These are phyloP conservation scores for Lachnellula arida DNA, from an alignment of 2,329 filamentous ascomycete species.

Conservation along the genomic window DNA sequence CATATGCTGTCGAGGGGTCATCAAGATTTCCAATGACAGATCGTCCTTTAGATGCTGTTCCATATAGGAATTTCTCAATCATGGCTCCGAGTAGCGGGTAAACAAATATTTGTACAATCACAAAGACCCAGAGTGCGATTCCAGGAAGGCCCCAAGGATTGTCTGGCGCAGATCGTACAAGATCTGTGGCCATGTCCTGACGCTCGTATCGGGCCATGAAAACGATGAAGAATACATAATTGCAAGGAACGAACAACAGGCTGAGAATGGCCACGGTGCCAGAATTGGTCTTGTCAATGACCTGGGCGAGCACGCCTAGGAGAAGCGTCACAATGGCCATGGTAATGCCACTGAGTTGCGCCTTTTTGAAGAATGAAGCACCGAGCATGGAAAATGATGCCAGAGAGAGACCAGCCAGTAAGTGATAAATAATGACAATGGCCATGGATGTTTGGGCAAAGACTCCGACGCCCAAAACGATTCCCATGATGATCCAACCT, in stretches of 20 bases:
- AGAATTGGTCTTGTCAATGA: conserved; percentile 55
- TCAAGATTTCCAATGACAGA: conserved; percentile 40
- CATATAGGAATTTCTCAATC: conserved; percentile 70
- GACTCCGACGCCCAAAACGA: conserved; percentile 60
- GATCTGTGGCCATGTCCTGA: conserved; percentile 52
- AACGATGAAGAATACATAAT: conserved; percentile 76
- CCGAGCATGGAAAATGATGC: conserved; percentile 78
- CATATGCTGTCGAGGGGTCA: background rate
- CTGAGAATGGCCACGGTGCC: conserved; percentile 64
- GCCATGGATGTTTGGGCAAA: conserved; percentile 58
- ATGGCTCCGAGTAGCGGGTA: conserved; percentile 73
- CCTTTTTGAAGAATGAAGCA: conserved; percentile 78
- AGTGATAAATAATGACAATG: conserved; percentile 68
- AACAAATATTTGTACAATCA: conserved; percentile 69
- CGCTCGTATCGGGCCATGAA: conserved; percentile 74
- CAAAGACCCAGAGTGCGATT: conserved; percentile 72
- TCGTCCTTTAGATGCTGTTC: conserved; percentile 62
- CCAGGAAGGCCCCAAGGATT: conserved; percentile 67
- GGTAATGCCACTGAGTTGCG: conserved; percentile 81
- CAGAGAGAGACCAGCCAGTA: conserved; percentile 71
- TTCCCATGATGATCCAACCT: conserved; percentile 73
- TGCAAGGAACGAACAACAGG: conserved; percentile 79
- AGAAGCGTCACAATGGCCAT: conserved; percentile 68
- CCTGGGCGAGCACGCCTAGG: conserved; percentile 77
- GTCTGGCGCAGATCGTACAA: conserved; percentile 57